phyloP scores from a whole-genome alignment of 2,329 filamentous ascomycete species.

The Fusarium miscanthi region DNA sequence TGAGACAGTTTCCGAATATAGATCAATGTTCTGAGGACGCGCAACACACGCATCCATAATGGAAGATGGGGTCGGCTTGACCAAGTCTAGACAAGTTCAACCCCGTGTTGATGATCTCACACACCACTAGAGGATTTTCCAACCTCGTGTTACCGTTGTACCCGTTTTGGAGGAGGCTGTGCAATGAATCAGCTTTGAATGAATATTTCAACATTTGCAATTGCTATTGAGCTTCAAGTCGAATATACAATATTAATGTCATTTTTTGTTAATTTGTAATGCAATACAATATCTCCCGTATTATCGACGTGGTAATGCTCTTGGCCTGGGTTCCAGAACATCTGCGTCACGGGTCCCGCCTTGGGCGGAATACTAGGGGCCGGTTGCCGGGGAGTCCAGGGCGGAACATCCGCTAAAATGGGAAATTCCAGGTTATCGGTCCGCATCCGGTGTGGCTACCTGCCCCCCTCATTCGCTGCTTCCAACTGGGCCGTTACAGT shows the following conservation, averaged over 20 bases:
- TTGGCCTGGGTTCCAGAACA: slow-evolving; percentile 21
- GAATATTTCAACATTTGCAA: neutral
- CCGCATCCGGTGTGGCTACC: slow-evolving; percentile 41
- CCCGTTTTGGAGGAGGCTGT: slow-evolving; percentile 28
- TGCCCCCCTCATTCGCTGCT: slow-evolving; percentile 26
- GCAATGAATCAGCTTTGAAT: neutral
- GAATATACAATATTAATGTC: neutral
- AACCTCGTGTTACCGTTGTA: slow-evolving; percentile 36
- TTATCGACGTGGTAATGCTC: neutral
- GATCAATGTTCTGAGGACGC: slow-evolving; percentile 27
- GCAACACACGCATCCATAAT: slow-evolving; percentile 27
- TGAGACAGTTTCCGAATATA: slow-evolving; percentile 32
- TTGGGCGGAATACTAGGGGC: slow-evolving; percentile 12
- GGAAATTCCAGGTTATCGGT: slow-evolving; percentile 35
- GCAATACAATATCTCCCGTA: neutral
- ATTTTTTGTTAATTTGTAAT: neutral
- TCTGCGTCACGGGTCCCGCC: slow-evolving; percentile 34
- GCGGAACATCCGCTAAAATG: slow-evolving; percentile 39
- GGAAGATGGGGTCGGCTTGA: slow-evolving; percentile 1
- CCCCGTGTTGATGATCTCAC: slow-evolving; percentile 28
- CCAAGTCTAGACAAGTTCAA: slow-evolving; percentile 11
- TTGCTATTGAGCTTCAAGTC: neutral
- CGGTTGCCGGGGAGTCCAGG: slow-evolving; percentile 37
- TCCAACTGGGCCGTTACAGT: slow-evolving; percentile 37
- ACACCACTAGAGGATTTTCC: slow-evolving; percentile 28